Base-by-base conservation (phyloP, 192 early-diverging fungal species). In the Coemansia sp. region DNA sequence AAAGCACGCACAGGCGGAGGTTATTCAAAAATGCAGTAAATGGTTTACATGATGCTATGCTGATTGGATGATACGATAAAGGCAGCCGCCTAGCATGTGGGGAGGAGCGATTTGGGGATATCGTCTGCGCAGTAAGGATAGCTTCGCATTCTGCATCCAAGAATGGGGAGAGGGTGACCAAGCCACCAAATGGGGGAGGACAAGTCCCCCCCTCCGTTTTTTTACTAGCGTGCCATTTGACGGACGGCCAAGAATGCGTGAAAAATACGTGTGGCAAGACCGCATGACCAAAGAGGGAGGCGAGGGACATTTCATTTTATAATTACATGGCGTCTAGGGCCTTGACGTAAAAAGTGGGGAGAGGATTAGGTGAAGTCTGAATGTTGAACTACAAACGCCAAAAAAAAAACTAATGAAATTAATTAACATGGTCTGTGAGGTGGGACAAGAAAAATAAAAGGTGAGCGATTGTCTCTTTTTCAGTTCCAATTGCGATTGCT, bases 51-150 rank as follows among this genome's bases (percentile, higher is more conserved):
- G n/a, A 6, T 15, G 2, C 51, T 3, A 32, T 7, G 29, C 27
- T 54, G 51, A 54, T 54, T 54, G 51, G 51, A 9, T 31, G 29
- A 1, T 6, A 32, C 51, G 14, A 29, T 5, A 35, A 35, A 7
- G 32, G 4, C 7, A 5, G 32, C 32, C 2, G 32, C 32, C 2
- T 35, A 5, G 32, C 32, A 7, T 35, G 32, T 7, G 32, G 32
- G 32, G 32, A n/a, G 32, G 32, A 35, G 32, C 32, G 32, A 25
- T 27, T 51, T 45, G 46, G 51, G 51, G 51, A 14, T 17, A 31
- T 31, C 22, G 51, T 54, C 25, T 7, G 51, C 6, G 51, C 51
- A 54, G 51, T 54, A 54, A 54, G 51, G 51, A 54, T 54, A 54
- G 6, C 51, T 31, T 15, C 29, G 17, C 51, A 54, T 54, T 54